Base-by-base conservation (phyloP, 768 basidiomycete genomes). In the Rhizopogon sp. region DNA sequence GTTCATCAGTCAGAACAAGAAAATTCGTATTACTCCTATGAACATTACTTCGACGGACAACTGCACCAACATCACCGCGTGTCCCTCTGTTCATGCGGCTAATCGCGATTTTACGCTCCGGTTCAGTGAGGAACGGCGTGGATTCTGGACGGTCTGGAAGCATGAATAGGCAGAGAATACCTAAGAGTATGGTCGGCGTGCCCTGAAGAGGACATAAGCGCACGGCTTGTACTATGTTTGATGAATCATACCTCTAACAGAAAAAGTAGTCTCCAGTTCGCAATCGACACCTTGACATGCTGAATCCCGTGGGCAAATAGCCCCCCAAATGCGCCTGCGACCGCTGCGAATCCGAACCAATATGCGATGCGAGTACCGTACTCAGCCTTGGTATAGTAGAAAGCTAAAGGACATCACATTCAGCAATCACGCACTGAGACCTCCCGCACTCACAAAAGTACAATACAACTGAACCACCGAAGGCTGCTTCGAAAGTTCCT, bases 261-360 rank as follows among this genome's bases (percentile, higher is more conserved):
- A 53, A 70, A 70, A 44, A 70, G 40, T 3, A 70, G 41, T 44
- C 77, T 72, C 79, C 79, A 80, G 31, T 74, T 66, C 8, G 72
- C 65, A 39, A 79, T 65, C 9, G 68, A 55, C 31, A 58, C 60
- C 56, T 72, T 66, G 14, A 66, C 69, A 58, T 79, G 67, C 50
- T 80, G 76, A 16, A 81, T 70, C 0, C 76, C 80, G 58, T 76
- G 80, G 8, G 81, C 81, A 28, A 82, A 72, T 29, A 81, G 64
- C n/a, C 81, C 80, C 16, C 80, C 77, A 45, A 82, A 81, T 49
- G 81, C 81, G 40, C 80, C 79, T 13, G 80, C 76, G 25, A 79
- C 74, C 5, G 80, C 79, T n/a, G 81, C 77, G 60, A 80, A 82
- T 3, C 77, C 76, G 59, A 80, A 80, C 75, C 79, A 79, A 58